Base-by-base conservation (phyloP, 2,329 filamentous ascomycete species). In the Exophiala xenobiotica region DNA sequence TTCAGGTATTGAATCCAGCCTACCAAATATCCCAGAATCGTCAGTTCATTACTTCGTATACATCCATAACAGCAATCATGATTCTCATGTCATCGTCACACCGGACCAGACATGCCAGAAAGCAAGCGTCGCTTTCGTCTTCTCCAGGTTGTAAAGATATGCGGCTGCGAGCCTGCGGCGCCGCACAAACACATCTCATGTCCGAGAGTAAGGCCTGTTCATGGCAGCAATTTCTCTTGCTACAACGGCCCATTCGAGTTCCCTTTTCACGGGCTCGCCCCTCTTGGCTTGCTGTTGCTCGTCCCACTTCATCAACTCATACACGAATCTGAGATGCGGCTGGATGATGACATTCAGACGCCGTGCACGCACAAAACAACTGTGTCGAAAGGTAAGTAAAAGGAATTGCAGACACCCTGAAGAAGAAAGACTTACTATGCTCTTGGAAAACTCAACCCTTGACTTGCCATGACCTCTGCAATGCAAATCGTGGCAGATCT, bases 291-390 rank as follows among this genome's bases (percentile, higher is more conserved):
- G 60, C 55, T 91, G 81, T 24, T 79, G 70, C 69, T 96, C 92
- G 70, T 99, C 93, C 90, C 92, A 97, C 68, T 95, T 95, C 44
- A 99, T 78, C 23, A 99, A 79, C 72, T 99, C 93, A 65, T 97
- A 96, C 61, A 88, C 87, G 71, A 99, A 99, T 52, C 90, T 82
- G 49, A 99, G 78, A 73, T 99, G 92, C 9, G 93, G 93, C 68
- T 99, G 93, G 58, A 99, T 97, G 58, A 99, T 99, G 46, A 99
- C 93, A 65, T 99, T 99, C 41, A 99, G 77, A 54, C 93, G 80
- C 46, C 93, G 82, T 16, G 93, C 93, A 24, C 93, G 85, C 29
- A 99, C 93, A 68, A 92, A 97, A 69, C 93, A 97, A 70, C 79
- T 81, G 33, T 20, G 45, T n/a, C 8, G 16, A 40, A 66, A 58